Percentiles rank a stretch among this genome's conserved stretches.
Evolutionary conservation across 2,329 filamentous ascomycete genomes (phyloP).

Genomic region (Epichloe aotearoae): DNA sequence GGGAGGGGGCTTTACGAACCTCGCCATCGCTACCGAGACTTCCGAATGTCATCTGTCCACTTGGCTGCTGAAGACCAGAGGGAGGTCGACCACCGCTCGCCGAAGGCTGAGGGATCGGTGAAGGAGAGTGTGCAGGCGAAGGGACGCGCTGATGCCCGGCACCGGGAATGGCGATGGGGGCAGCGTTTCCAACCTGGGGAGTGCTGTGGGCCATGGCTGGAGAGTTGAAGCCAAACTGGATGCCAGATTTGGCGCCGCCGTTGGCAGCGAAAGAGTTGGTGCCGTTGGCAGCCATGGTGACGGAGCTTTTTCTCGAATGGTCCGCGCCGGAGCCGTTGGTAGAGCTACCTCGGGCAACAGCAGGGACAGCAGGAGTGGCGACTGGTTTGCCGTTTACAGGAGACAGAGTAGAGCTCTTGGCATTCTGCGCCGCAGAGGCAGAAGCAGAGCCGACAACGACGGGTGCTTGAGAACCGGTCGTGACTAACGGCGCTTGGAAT

Average conservation of each 20-base stretch:
- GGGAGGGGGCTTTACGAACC: constrained; percentile 41
- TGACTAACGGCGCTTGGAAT: constrained; percentile 45
- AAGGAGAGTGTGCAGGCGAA: constrained; percentile 79
- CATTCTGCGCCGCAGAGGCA: constrained; percentile 38
- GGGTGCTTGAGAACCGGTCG: constrained; percentile 40
- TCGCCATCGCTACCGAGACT: constrained; percentile 70
- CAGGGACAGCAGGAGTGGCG: constrained; percentile 56
- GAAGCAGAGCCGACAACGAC: constrained; percentile 43
- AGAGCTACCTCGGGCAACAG: constrained; percentile 48
- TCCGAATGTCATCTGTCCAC: constrained; percentile 63
- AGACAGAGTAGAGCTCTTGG: constrained; percentile 54
- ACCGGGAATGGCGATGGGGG: constrained; percentile 49
- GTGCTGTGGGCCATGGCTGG: constrained; percentile 53
- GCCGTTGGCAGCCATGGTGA: constrained; percentile 80
- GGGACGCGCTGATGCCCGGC: constrained; percentile 52
- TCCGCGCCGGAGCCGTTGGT: constrained; percentile 58
- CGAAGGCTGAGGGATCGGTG: constrained; percentile 80
- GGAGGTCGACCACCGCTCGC: constrained; percentile 78
- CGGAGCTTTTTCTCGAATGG: constrained; percentile 75
- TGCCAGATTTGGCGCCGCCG: constrained; percentile 51
- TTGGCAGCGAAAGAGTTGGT: constrained; percentile 65
- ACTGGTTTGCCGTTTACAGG: constrained; percentile 74
- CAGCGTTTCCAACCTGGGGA: constrained; percentile 42
- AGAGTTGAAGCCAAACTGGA: constrained; percentile 77
- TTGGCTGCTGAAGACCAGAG: constrained; percentile 56